phyloP scores from a whole-genome alignment of 202 grass and related monocot genomes.

The Carex arenaria region DNA sequence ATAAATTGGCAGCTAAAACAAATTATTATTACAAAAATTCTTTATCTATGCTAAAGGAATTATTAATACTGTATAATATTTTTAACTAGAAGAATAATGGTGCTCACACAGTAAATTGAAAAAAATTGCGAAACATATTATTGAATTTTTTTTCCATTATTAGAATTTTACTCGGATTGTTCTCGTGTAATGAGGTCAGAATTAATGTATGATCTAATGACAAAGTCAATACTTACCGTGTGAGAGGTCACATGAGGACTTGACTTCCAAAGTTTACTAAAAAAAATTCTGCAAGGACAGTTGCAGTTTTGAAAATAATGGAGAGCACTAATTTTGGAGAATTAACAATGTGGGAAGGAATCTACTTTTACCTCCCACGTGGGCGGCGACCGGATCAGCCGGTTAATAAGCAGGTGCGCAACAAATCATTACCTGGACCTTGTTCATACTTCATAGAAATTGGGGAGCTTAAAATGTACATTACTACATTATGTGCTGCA shows the following conservation, averaged over 20 bases:
- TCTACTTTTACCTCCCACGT: conserved; percentile 24
- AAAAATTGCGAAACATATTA: no score
- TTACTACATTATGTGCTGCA: background rate
- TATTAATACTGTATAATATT: background rate
- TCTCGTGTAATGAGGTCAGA: no score
- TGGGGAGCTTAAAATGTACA: background rate
- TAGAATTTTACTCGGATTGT: no score
- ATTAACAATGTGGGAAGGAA: conserved; percentile 1
- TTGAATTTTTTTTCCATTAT: no score
- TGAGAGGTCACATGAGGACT: no score
- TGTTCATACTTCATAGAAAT: background rate
- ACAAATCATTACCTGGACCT: background rate
- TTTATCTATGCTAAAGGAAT: no score
- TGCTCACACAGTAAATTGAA: no score
- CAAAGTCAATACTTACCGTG: no score
- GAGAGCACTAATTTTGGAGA: background rate
- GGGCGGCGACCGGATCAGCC: conserved; percentile 21
- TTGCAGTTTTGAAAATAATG: background rate
- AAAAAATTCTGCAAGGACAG: background rate
- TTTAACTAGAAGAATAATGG: background rate
- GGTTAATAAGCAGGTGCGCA: conserved; percentile 26
- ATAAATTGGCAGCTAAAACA: no score
- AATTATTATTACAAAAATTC: no score
- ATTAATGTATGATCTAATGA: no score
- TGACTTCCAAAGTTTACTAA: no score